A percentile compares a stretch with the other conserved stretches of the same genome.
Conservation (phyloP, 768 basidiomycete genomes). For the Dendrothele bispora region DNA sequence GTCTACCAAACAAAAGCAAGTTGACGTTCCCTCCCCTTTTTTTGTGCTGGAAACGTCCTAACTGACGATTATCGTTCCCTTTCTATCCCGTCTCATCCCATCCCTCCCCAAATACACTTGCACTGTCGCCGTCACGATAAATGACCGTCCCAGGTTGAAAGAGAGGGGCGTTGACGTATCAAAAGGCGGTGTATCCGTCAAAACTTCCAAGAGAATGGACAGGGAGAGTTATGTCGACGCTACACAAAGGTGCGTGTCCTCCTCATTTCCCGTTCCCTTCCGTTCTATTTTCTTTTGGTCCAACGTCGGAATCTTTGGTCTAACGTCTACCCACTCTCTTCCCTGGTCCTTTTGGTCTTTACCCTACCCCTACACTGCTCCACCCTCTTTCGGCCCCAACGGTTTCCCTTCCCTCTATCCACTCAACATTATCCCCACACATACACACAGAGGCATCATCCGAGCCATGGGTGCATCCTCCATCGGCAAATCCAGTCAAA, state of each 20-base stretch:
- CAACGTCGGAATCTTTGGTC: too few relatives aligned
- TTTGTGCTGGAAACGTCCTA: neutral
- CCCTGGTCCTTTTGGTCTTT: too few relatives aligned
- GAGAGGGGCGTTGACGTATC: conserved; percentile 57
- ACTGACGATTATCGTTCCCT: too few relatives aligned
- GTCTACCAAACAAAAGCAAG: conserved; percentile 57
- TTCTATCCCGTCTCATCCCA: too few relatives aligned
- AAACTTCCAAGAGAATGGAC: conserved; percentile 59
- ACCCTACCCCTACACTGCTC: neutral
- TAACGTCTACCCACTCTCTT: too few relatives aligned
- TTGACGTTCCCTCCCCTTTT: conserved; percentile 10
- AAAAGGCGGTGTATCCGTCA: conserved; percentile 61
- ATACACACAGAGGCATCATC: conserved; percentile 53
- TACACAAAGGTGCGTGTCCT: conserved; percentile 66
- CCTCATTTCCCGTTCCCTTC: neutral
- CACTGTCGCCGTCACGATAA: neutral
- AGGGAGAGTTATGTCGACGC: conserved; percentile 70
- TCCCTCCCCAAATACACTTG: neutral
- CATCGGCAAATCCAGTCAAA: conserved; percentile 29
- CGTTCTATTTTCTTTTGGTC: neutral
- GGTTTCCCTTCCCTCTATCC: neutral
- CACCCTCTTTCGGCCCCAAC: neutral
- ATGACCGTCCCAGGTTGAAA: conserved; percentile 45
- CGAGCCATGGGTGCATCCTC: conserved; percentile 50
- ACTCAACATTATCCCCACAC: neutral